Evolutionary conservation across 1,284 basidiomycete species (phyloP).

Genomic region (Schizophyllum amplum): DNA sequence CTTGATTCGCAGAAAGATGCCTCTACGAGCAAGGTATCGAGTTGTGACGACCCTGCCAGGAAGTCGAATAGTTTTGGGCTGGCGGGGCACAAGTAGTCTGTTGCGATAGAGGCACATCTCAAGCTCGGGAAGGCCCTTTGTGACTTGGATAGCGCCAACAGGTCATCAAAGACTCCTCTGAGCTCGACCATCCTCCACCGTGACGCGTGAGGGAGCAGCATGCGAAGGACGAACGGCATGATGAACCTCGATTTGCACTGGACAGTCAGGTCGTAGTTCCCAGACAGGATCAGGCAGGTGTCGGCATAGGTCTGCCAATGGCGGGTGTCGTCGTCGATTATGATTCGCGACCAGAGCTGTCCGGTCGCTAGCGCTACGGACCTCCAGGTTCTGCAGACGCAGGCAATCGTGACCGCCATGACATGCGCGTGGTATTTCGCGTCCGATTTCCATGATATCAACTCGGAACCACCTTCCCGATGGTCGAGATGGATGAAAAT

Average conservation of each 20-base stretch:
- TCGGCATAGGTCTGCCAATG: background rate
- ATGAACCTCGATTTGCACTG: background rate
- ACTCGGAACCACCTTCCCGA: too few relatives aligned
- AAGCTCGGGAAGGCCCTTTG: background rate
- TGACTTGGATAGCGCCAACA: background rate
- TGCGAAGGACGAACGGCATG: background rate
- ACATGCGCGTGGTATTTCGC: background rate
- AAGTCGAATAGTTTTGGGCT: too few relatives aligned
- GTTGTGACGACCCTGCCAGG: too few relatives aligned
- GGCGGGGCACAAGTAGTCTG: too few relatives aligned
- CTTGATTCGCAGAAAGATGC: too few relatives aligned
- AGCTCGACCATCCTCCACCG: background rate
- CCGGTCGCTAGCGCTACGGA: background rate
- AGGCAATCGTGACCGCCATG: background rate
- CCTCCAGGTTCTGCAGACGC: background rate
- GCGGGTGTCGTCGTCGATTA: background rate
- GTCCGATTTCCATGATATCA: too few relatives aligned
- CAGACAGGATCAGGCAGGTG: background rate
- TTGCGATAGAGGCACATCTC: too few relatives aligned
- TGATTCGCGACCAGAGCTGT: background rate
- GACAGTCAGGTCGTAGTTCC: background rate
- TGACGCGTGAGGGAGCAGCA: background rate
- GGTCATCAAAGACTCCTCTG: too few relatives aligned
- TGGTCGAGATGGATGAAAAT: background rate
- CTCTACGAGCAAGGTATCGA: too few relatives aligned